These are phyloP conservation scores for Vitis rotundifolia DNA, from an alignment of 164 flowering plant genomes.

Conservation along the genomic window DNA sequence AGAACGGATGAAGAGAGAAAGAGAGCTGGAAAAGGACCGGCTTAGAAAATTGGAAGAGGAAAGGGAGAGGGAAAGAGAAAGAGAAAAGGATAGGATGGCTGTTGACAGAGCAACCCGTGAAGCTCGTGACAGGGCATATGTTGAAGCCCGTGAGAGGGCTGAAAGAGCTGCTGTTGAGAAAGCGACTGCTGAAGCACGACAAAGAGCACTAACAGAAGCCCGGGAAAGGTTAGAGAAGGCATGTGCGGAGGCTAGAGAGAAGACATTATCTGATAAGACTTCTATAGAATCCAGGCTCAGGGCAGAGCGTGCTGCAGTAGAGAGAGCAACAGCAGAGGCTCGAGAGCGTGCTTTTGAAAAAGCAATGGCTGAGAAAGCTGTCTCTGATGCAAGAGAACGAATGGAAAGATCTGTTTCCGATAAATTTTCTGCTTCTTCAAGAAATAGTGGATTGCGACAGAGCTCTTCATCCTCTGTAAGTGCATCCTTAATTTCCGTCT, in stretches of 20 bases:
- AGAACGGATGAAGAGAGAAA: constrained; percentile 37
- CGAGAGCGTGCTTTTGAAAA: constrained; percentile 38
- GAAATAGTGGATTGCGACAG: constrained; percentile 42
- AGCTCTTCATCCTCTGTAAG: constrained; percentile 40
- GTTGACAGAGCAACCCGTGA: constrained; percentile 43
- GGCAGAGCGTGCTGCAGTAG: constrained; percentile 47
- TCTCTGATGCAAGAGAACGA: constrained; percentile 29
- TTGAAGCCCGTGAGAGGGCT: constrained; percentile 35
- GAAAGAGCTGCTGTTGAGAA: constrained; percentile 46
- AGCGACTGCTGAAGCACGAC: constrained; percentile 34
- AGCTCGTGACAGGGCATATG: constrained; percentile 37
- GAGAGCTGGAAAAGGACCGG: constrained; percentile 38
- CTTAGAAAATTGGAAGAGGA: constrained; percentile 55
- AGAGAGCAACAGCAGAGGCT: constrained; percentile 48
- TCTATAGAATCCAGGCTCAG: constrained; percentile 35
- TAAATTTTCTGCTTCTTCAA: constrained; percentile 38
- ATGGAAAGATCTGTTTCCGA: constrained; percentile 41
- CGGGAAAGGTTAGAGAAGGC: constrained; percentile 47
- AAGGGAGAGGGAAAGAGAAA: constrained; percentile 65
- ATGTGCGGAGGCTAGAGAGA: constrained; percentile 46
- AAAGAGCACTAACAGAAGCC: constrained; percentile 36
- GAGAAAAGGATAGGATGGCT: constrained; percentile 71
- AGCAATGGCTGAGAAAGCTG: constrained; percentile 32
- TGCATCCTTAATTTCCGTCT: not conserved
- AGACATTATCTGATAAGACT: constrained; percentile 26